Conservation (phyloP, 2,329 filamentous ascomycete genomes). For the Colletotrichum somersetense region DNA sequence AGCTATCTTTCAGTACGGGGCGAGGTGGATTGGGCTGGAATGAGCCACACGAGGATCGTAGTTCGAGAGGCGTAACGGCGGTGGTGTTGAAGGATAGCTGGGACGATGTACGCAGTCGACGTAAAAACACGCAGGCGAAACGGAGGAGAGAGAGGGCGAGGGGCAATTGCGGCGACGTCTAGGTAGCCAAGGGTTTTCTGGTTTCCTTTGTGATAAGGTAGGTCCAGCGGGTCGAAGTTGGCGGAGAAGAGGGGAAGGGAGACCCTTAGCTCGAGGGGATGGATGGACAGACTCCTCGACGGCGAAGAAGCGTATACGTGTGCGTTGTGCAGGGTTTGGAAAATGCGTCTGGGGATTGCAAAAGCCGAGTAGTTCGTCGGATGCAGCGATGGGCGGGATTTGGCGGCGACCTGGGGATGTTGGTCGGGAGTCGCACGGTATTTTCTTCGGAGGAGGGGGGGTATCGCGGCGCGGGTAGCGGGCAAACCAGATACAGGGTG, state of each 20-base stretch:
- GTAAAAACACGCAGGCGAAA: constrained; percentile 31
- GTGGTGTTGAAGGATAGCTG: constrained; percentile 10
- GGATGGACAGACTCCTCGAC: not conserved
- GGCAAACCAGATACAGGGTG: constrained; percentile 23
- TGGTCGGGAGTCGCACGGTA: constrained; percentile 26
- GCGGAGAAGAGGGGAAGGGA: constrained; percentile 7
- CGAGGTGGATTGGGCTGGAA: constrained; percentile 19
- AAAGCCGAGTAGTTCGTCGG: constrained; percentile 12
- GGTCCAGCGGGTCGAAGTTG: constrained; percentile 8
- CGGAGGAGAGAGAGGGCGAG: constrained; percentile 18
- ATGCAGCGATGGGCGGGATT: constrained; percentile 15
- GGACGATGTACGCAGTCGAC: constrained; percentile 12
- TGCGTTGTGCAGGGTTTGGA: constrained; percentile 10
- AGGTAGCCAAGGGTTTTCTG: not conserved
- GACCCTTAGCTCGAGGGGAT: constrained; percentile 8
- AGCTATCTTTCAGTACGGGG: constrained; percentile 26
- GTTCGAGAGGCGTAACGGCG: not conserved
- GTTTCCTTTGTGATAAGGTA: constrained; percentile 13
- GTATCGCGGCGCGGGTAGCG: constrained; percentile 23
- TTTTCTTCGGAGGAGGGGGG: constrained; percentile 5
- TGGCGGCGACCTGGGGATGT: constrained; percentile 16
- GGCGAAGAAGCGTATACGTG: constrained; percentile 7
- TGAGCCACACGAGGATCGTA: constrained; percentile 23
- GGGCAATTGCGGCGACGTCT: constrained; percentile 16
- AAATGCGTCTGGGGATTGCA: constrained; percentile 11